Evolutionary conservation across 495 filamentous ascomycete genomes (phyloP), one percentile per base, ranked within the genome.

Genomic region (Pyrenula massariospora): DNA sequence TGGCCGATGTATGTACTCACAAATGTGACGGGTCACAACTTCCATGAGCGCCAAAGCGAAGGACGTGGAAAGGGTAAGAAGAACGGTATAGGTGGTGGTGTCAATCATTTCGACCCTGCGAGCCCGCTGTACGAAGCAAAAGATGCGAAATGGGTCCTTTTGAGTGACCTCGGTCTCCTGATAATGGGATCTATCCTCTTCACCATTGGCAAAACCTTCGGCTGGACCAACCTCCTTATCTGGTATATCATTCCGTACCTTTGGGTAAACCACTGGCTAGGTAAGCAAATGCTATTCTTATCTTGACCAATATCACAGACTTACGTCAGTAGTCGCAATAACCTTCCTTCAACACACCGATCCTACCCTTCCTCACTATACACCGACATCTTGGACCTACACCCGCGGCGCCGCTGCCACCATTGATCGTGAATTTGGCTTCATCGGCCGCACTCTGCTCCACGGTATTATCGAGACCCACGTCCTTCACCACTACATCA

Each of bases 211-310:
- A 78, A 83, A 68, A 89, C 71, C 54, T 95, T 83, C 62, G 92
- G 94, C 66, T 91, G 84, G 80, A 64, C 77, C 60, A 96, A 95
- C 72, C 73, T 97, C 64, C 71, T 86, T 24, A 85, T 98, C 48
- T 97, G 93, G 91, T 98, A 97, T 70, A 83, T 88, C 65, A 64
- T 94, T 56, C 93, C 93, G 10, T 98, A 96, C 69, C 75, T 97
- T 60, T 96, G 92, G 92, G 93, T 97, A 22, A 95, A 98, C 81
- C 92, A 97, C 82, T 98, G 93, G 77, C 77, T 80, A 52, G 77
- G 77, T 80, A 72, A 72, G 75, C 66, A 52, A 52, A 15, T 19
- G 22, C 57, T 25, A 49, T 53, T 20, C 48, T 53, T 52, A 51
- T 54, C 36, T 42, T 25, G 5, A 50, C 51, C 2, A 49, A 11